Conservation (phyloP, 1,139 yeast species). For the Suhomyces panamericanus region DNA sequence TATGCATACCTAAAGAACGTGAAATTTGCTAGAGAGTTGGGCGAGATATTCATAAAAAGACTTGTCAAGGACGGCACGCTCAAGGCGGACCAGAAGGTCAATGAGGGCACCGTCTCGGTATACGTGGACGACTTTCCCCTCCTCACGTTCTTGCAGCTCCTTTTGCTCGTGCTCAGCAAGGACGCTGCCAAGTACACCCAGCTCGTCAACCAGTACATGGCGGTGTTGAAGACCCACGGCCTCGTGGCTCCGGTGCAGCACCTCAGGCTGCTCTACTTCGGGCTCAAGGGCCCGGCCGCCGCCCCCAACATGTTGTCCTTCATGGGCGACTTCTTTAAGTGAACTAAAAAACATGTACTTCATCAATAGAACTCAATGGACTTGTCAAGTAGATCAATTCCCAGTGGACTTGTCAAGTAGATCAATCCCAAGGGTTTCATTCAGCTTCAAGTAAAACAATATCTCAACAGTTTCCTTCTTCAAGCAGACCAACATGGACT, state of each 20-base stretch:
- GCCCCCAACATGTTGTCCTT: slow-evolving; percentile 67
- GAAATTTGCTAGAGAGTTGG: slow-evolving; percentile 52
- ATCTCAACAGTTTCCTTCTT: too few relatives aligned
- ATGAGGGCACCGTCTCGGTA: slow-evolving; percentile 19
- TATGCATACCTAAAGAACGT: slow-evolving; percentile 66
- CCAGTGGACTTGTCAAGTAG: too few relatives aligned
- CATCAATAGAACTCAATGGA: too few relatives aligned
- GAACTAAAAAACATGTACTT: too few relatives aligned
- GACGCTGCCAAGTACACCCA: slow-evolving; percentile 49
- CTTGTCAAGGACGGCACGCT: slow-evolving; percentile 20
- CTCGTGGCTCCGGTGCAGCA: slow-evolving; percentile 48
- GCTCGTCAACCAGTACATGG: slow-evolving; percentile 48
- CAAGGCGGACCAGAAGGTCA: slow-evolving; percentile 15
- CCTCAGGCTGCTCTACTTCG: slow-evolving; percentile 46
- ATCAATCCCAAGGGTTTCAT: too few relatives aligned
- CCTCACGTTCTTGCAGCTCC: slow-evolving; percentile 68
- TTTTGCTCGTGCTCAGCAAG: slow-evolving; percentile 62
- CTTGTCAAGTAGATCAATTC: too few relatives aligned
- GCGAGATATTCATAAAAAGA: slow-evolving; percentile 38
- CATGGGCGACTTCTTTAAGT: slow-evolving; percentile 76
- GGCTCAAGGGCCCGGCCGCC: slow-evolving; percentile 20
- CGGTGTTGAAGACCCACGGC: slow-evolving; percentile 30
- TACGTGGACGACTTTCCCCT: slow-evolving; percentile 34
- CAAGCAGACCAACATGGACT: too few relatives aligned
- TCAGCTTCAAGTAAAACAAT: too few relatives aligned